phyloP scores from a whole-genome alignment of 495 filamentous ascomycete genomes.

The Amniculicola lignicola region DNA sequence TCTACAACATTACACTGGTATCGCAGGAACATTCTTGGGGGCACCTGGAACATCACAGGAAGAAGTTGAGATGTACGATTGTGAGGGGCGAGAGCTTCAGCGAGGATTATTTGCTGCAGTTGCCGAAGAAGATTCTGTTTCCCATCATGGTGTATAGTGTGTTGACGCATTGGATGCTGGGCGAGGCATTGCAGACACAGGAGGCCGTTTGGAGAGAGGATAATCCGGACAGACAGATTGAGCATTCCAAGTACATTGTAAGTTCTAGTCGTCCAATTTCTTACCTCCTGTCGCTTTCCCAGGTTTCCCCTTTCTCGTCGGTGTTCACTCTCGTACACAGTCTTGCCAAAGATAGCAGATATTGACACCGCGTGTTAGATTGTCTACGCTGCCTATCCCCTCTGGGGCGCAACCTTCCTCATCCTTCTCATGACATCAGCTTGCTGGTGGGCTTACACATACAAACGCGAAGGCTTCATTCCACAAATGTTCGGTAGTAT shows the following conservation, averaged over 20 bases:
- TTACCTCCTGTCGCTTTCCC: too few species aligned
- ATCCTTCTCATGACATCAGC: conserved; percentile 26
- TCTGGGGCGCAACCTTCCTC: conserved; percentile 25
- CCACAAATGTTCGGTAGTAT: conserved; percentile 32
- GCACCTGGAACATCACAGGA: conserved; percentile 13
- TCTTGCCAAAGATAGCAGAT: neutral
- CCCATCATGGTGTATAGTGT: conserved; percentile 26
- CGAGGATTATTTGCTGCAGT: conserved; percentile 28
- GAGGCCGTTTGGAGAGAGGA: conserved; percentile 25
- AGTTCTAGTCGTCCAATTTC: neutral
- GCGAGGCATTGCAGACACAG: conserved; percentile 26
- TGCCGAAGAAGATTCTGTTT: conserved; percentile 26
- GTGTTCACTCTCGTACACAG: too few species aligned
- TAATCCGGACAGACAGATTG: conserved; percentile 1
- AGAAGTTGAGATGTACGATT: conserved; percentile 24
- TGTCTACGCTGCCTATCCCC: conserved; percentile 28
- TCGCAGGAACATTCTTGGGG: conserved; percentile 25
- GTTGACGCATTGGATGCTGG: conserved; percentile 32
- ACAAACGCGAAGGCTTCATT: conserved; percentile 30
- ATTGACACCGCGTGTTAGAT: conserved; percentile 17
- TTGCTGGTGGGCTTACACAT: conserved; percentile 33
- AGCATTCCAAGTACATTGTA: conserved; percentile 29
- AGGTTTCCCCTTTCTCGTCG: too few species aligned
- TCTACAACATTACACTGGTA: conserved; percentile 20
- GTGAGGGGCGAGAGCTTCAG: conserved; percentile 26